Conservation (phyloP, 108 stramenopile species). For the Schizochytrium sp. region DNA sequence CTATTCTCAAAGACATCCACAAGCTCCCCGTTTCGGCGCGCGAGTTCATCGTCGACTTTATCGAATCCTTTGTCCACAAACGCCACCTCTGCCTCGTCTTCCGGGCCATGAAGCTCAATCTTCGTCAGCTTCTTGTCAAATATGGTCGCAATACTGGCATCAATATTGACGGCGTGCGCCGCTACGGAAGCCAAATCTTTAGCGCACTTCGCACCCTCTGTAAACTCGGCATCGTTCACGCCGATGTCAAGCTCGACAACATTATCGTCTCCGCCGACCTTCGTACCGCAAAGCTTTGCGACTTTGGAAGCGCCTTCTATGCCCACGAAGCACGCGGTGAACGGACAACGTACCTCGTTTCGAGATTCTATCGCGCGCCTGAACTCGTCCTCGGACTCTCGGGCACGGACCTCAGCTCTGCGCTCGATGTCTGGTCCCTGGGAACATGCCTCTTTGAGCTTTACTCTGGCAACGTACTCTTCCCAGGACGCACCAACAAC, state of each 20-base stretch:
- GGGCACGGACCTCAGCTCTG: conserved; percentile 54
- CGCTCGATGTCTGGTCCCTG: conserved; percentile 86
- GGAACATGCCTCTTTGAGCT: conserved; percentile 83
- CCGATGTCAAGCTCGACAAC: conserved; percentile 97
- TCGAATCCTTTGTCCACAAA: conserved; percentile 52
- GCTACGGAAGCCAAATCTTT: conserved; percentile 81
- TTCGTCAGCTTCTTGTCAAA: conserved; percentile 67
- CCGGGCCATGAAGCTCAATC: conserved; percentile 68
- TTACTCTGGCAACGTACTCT: conserved; percentile 79
- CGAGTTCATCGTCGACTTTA: conserved; percentile 42
- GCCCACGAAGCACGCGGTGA: conserved; percentile 64
- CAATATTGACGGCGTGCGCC: conserved; percentile 71
- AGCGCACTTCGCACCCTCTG: conserved; percentile 72
- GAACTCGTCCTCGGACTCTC: conserved; percentile 93
- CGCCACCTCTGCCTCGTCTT: conserved; percentile 72
- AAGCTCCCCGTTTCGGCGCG: conserved; percentile 30
- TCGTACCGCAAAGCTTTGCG: conserved; percentile 69
- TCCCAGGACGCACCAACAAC: conserved; percentile 83
- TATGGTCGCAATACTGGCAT: conserved; percentile 87
- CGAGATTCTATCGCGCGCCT: conserved; percentile 94
- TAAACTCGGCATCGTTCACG: conserved; percentile 76
- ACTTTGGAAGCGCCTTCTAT: conserved; percentile 88
- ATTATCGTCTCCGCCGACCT: conserved; percentile 82
- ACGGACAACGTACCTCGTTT: conserved; percentile 90
- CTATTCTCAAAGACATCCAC: conserved; percentile 31